These are phyloP conservation scores for Trypanosoma melophagium DNA, from an alignment of 208 protist species.

Conservation along the genomic window DNA sequence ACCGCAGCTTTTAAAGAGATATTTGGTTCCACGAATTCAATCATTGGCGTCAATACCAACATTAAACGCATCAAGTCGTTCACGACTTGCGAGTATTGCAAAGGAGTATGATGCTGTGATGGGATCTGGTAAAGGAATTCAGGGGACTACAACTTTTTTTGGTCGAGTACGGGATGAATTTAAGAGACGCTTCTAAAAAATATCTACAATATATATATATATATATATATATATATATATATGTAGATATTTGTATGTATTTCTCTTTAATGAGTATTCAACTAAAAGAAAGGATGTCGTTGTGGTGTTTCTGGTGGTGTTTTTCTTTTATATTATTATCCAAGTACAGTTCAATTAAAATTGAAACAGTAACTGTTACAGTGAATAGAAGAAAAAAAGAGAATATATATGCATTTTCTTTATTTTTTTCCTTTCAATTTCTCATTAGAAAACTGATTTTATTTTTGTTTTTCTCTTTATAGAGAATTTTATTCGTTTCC, in stretches of 20 bases:
- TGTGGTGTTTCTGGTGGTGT: too few species aligned
- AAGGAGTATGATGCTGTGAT: conserved; percentile 50
- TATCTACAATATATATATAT: background rate
- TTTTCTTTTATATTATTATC: background rate
- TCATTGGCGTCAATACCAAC: conserved; percentile 28
- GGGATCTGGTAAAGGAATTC: conserved; percentile 36
- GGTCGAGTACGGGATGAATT: conserved; percentile 59
- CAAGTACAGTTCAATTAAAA: background rate
- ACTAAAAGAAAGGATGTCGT: too few species aligned
- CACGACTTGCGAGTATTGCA: conserved; percentile 42
- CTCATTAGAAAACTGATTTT: too few species aligned
- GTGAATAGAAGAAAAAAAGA: background rate
- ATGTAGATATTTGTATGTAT: background rate
- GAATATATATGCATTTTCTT: background rate
- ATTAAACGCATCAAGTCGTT: conserved; percentile 29
- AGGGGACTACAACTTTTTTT: conserved; percentile 32
- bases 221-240: conserved; percentile 2
- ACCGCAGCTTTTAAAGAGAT: conserved; percentile 48
- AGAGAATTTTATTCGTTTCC: background rate
- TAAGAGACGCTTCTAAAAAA: conserved; percentile 41
- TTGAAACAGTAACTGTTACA: too few species aligned
- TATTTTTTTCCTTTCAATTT: background rate
- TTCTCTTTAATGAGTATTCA: too few species aligned
- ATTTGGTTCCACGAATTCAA: conserved; percentile 53
- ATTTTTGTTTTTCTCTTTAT: background rate